Conservation (phyloP, 2,329 filamentous ascomycete species). For the Colletotrichum cuscutae region DNA sequence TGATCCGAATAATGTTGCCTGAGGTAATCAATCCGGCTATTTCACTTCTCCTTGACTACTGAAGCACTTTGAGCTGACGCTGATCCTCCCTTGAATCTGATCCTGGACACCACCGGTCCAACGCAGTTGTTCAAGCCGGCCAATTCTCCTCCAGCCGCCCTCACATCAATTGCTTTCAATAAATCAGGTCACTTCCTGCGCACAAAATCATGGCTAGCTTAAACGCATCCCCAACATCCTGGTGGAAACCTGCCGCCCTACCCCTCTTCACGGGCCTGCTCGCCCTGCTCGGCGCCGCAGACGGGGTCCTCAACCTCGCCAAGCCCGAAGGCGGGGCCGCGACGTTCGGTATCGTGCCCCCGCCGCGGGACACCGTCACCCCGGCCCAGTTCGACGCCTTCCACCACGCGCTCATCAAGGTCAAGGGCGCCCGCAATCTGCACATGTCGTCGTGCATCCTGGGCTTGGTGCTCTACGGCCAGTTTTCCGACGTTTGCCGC, state of each 20-base stretch:
- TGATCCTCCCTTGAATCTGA: neutral
- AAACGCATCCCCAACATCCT: neutral
- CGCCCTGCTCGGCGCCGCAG: slow-evolving; percentile 24
- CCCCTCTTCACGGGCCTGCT: slow-evolving; percentile 27
- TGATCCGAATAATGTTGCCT: neutral
- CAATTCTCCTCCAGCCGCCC: neutral
- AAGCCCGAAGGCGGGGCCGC: slow-evolving; percentile 26
- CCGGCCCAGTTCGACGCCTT: slow-evolving; percentile 30
- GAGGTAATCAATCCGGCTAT: neutral
- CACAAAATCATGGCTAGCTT: slow-evolving; percentile 2
- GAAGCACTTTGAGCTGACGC: neutral
- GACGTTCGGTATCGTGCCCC: slow-evolving; percentile 23
- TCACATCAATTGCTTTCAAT: neutral
- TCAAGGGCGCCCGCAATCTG: slow-evolving; percentile 31
- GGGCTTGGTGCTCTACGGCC: slow-evolving; percentile 17
- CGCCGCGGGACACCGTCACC: slow-evolving; percentile 4
- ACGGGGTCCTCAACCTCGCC: slow-evolving; percentile 26
- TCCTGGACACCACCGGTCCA: neutral
- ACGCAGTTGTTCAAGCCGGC: neutral
- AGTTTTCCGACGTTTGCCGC: slow-evolving; percentile 20
- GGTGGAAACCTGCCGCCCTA: slow-evolving; percentile 29
- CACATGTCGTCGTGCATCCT: slow-evolving; percentile 30
- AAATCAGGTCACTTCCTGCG: neutral
- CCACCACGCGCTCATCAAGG: slow-evolving; percentile 28
- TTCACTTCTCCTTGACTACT: neutral